Evolutionary conservation across 495 filamentous ascomycete species (phyloP).

Genomic region (Penicillium coprophilum): DNA sequence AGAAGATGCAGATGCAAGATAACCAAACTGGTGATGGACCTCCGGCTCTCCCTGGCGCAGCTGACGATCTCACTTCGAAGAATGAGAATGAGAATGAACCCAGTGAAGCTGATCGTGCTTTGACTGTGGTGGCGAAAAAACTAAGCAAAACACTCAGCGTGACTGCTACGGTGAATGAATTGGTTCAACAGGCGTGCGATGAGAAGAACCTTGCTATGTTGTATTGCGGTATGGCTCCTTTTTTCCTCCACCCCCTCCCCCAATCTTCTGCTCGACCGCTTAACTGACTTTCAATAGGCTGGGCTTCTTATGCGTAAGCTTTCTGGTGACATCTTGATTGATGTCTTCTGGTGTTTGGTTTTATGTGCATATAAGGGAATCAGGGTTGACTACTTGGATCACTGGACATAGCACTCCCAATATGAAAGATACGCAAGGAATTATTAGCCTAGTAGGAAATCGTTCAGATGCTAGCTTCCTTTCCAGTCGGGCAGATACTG

Average conservation of each 20-base stretch:
- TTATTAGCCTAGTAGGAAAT: too few species aligned
- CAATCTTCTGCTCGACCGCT: neutral
- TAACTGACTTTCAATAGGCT: neutral
- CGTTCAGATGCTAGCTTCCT: too few species aligned
- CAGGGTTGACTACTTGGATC: too few species aligned
- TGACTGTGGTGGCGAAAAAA: constrained; percentile 93
- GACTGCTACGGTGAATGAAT: constrained; percentile 89
- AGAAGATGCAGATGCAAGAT: constrained; percentile 64
- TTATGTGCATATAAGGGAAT: too few species aligned
- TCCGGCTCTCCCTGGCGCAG: constrained; percentile 33
- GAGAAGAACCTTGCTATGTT: constrained; percentile 89
- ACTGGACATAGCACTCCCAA: too few species aligned
- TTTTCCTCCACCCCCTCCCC: neutral
- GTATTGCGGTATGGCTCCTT: constrained; percentile 68
- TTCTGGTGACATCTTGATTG: neutral
- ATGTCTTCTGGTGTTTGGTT: neutral
- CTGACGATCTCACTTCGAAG: constrained; percentile 39
- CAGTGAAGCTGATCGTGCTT: constrained; percentile 85
- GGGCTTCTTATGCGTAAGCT: constrained; percentile 7
- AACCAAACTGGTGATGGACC: constrained; percentile 50
- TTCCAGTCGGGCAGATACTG: too few species aligned
- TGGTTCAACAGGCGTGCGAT: constrained; percentile 94
- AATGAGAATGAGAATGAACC: constrained; percentile 70
- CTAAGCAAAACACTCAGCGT: constrained; percentile 90
- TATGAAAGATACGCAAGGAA: too few species aligned